These are phyloP conservation scores for Fraxinus quadrangulata DNA, from an alignment of 257 asterid genomes.

Conservation along the genomic window DNA sequence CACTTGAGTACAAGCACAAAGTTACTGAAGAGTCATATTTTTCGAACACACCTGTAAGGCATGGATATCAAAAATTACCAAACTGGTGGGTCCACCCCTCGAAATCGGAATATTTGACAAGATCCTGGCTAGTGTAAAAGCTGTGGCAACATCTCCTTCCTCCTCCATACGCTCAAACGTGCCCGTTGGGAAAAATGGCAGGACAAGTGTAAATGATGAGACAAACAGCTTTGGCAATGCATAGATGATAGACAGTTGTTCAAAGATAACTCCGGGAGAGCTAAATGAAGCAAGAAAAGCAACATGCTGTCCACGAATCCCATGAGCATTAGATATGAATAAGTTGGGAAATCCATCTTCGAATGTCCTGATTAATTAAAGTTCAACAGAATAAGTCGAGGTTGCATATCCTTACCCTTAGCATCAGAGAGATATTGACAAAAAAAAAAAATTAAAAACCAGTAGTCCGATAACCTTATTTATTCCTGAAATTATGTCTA, in stretches of 20 bases:
- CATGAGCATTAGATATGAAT: constrained; percentile 94
- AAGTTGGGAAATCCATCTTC: constrained; percentile 98
- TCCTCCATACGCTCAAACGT: constrained; percentile 99
- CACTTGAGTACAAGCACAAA: constrained; percentile 8
- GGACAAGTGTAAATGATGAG: constrained; percentile 91
- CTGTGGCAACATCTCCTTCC: constrained; percentile 99
- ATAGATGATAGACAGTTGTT: constrained; percentile 84
- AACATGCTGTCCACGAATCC: constrained; percentile 90
- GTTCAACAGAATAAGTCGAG: constrained; percentile 23
- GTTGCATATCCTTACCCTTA: constrained; percentile 17
- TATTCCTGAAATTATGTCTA: neutral
- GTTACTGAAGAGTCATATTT: constrained; percentile 17
- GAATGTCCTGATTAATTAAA: constrained; percentile 63
- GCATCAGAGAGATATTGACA: constrained; percentile 6
- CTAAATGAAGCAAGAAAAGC: constrained; percentile 98
- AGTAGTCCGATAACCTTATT: neutral
- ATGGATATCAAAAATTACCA: constrained; percentile 93
- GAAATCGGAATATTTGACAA: constrained; percentile 86
- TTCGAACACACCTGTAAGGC: constrained; percentile 76
- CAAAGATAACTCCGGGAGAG: constrained; percentile 96
- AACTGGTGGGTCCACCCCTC: constrained; percentile 93
- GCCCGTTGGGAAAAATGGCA: constrained; percentile 98
- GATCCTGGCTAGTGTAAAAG: constrained; percentile 94
- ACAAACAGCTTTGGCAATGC: constrained; percentile 92
- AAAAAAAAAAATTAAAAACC: neutral